A percentile compares a stretch with the other conserved stretches of the same genome.
Conservation (phyloP, 164 flowering plant species). For the Umbilicus rupestris region DNA sequence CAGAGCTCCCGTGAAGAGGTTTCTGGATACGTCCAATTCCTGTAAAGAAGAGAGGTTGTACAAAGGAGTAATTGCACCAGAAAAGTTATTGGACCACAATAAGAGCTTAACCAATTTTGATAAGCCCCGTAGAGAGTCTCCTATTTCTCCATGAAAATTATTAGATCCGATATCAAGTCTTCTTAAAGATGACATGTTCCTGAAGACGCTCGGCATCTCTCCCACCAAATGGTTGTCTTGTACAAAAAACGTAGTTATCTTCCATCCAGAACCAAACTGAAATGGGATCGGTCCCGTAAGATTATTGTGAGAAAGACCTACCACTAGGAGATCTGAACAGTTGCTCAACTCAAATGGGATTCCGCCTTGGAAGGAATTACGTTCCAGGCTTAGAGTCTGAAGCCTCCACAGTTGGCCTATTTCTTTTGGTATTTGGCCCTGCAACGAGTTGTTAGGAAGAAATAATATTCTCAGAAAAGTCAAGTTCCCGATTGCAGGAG, state of each 20-base stretch:
- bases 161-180: background rate
- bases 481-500: constrained; percentile 4
- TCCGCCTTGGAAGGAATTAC: too few relatives aligned
- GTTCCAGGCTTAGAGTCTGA: too few relatives aligned
- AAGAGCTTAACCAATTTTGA: background rate
- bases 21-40: background rate
- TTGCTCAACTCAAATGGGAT: too few relatives aligned
- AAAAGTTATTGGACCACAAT: background rate
- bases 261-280: constrained; percentile 12
- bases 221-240: constrained; percentile 9
- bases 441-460: background rate
- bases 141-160: constrained; percentile 11
- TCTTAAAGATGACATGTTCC: background rate
- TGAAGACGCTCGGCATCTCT: constrained; percentile 12
- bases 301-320: constrained; percentile 24
- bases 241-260: background rate
- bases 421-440: constrained; percentile 4
- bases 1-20: constrained; percentile 6
- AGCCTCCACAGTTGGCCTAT: constrained; percentile 1
- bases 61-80: constrained; percentile 15
- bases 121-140: constrained; percentile 2
- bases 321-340: constrained; percentile 52
- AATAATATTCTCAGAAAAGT: background rate
- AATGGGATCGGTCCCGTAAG: background rate
- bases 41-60: constrained; percentile 13